Percentiles rank a stretch among this genome's conserved stretches.
These are phyloP conservation scores for Saccharomyces hybrid DNA, from an alignment of 1,139 yeast species.

Conservation along the genomic window DNA sequence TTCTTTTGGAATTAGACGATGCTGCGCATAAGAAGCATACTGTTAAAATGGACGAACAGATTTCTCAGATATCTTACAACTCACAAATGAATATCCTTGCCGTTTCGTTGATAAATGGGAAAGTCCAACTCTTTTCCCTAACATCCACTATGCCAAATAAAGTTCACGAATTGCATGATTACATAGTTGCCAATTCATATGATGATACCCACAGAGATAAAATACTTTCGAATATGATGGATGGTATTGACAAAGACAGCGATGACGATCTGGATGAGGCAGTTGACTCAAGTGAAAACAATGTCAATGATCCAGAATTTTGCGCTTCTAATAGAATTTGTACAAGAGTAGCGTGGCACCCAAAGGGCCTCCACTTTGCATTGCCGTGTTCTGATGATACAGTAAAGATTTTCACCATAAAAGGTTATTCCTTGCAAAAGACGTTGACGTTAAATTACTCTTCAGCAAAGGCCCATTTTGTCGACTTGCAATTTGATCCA, in stretches of 20 bases:
- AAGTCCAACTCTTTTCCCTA: conserved; percentile 55
- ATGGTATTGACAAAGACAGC: conserved; percentile 26
- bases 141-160: conserved; percentile 38
- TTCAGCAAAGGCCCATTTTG: conserved; percentile 30
- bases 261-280: conserved; percentile 31
- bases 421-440: conserved; percentile 18
- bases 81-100: conserved; percentile 52
- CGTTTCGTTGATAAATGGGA: conserved; percentile 61
- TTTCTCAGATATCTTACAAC: conserved; percentile 56
- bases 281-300: conserved; percentile 21
- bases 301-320: conserved; percentile 22
- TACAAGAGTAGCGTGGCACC: conserved; percentile 49
- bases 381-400: conserved; percentile 41
- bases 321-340: conserved; percentile 32
- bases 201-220: conserved; percentile 26
- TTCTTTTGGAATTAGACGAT: conserved; percentile 45
- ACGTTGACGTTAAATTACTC: conserved; percentile 24
- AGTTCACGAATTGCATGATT: conserved; percentile 38
- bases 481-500: conserved; percentile 53
- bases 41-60: conserved; percentile 44
- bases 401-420: conserved; percentile 22
- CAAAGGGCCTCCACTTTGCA: conserved; percentile 57
- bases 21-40: conserved; percentile 29
- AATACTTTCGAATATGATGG: conserved; percentile 13
- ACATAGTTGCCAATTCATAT: conserved; percentile 32